phyloP scores from a whole-genome alignment of 495 filamentous ascomycete species.

The Annulohypoxylon nitens region DNA sequence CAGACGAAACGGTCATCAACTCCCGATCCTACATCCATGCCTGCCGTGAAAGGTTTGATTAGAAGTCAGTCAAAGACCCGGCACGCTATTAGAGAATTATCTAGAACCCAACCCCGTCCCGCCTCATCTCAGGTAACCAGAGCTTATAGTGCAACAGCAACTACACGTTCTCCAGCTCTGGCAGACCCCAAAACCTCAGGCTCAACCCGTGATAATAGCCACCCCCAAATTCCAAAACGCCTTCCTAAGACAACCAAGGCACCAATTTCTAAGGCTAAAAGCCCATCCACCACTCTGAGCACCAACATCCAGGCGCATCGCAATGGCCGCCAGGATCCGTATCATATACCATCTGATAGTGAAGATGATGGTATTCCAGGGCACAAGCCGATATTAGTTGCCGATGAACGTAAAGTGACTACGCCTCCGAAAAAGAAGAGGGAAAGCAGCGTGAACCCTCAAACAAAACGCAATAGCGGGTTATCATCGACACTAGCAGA shows the following conservation, averaged over 20 bases:
- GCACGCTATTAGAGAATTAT: constrained; percentile 12
- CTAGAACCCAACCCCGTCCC: constrained; percentile 8
- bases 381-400: background rate
- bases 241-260: background rate
- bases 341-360: constrained; percentile 28
- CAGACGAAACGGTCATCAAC: background rate
- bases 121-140: background rate
- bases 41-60: constrained; percentile 27
- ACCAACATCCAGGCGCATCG: background rate
- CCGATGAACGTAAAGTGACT: background rate
- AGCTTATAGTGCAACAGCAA: background rate
- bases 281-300: background rate
- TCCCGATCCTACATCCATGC: background rate
- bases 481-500: background rate
- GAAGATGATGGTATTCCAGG: constrained; percentile 5
- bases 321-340: constrained; percentile 30
- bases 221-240: background rate
- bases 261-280: background rate
- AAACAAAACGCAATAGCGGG: background rate
- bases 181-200: background rate
- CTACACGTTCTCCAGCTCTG: background rate
- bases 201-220: background rate
- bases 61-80: background rate
- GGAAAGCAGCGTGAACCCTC: background rate
- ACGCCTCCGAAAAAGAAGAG: background rate